Conservation (phyloP, 768 basidiomycete species). For the Thelephora ganbajun region DNA sequence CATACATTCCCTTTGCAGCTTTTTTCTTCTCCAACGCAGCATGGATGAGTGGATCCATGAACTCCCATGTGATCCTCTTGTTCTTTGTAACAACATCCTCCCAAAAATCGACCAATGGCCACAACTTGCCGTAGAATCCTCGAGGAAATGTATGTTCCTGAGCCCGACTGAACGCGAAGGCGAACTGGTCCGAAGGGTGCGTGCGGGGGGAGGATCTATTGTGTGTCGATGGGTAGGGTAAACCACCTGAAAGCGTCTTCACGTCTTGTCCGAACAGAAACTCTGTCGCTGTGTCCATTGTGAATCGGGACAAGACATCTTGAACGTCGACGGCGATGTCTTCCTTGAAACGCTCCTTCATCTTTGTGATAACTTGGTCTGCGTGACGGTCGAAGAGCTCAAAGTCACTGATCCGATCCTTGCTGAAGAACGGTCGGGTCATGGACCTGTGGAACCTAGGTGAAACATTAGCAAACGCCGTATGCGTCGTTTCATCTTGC, state of each 20-base stretch:
- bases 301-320: conserved; percentile 32
- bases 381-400: conserved; percentile 19
- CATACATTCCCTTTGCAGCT: conserved; percentile 7
- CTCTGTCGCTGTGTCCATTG: conserved; percentile 39
- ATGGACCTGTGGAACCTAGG: conserved; percentile 19
- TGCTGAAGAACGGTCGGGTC: conserved; percentile 23
- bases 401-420: conserved; percentile 21
- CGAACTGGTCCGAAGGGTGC: conserved; percentile 23
- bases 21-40: conserved; percentile 26
- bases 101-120: conserved; percentile 34
- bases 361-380: conserved; percentile 13
- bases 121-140: conserved; percentile 23
- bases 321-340: conserved; percentile 22
- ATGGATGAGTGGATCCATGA: conserved; percentile 33
- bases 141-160: conserved; percentile 20
- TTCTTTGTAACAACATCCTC: conserved; percentile 23
- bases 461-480: background rate
- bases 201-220: conserved; percentile 8
- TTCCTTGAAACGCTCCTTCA: conserved; percentile 13
- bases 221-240: conserved; percentile 23
- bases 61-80: conserved; percentile 27
- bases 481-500: background rate
- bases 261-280: conserved; percentile 36
- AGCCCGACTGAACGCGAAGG: conserved; percentile 23
- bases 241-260: conserved; percentile 20